Percentiles rank a stretch among this genome's conserved stretches.
phyloP scores from a whole-genome alignment of 257 asterid genomes.

The Fraxinus americana region DNA sequence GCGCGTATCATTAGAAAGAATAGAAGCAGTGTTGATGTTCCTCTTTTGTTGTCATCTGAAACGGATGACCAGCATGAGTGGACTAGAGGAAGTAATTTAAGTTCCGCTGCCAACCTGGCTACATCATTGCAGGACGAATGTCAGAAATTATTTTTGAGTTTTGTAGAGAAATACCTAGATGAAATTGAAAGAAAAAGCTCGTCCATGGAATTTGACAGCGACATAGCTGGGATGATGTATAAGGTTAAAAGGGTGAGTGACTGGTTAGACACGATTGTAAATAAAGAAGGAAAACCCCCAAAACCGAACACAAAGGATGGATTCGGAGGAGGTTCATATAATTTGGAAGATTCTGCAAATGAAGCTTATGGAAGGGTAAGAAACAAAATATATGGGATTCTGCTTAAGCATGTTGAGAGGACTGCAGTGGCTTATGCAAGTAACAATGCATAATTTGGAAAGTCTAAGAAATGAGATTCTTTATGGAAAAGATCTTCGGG shows the following conservation, averaged over 20 bases:
- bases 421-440: constrained; percentile 52
- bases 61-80: constrained; percentile 42
- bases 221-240: constrained; percentile 51
- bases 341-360: constrained; percentile 37
- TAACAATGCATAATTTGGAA: constrained; percentile 5
- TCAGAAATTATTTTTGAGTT: constrained; percentile 48
- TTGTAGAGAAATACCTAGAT: constrained; percentile 57
- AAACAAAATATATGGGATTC: constrained; percentile 60
- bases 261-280: constrained; percentile 50
- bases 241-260: constrained; percentile 69
- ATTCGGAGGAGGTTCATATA: background rate
- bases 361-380: constrained; percentile 57
- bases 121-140: constrained; percentile 50
- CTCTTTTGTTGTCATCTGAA: constrained; percentile 31
- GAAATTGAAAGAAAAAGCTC: constrained; percentile 50
- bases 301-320: constrained; percentile 13
- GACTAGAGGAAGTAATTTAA: constrained; percentile 40
- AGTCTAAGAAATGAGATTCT: background rate
- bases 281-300: constrained; percentile 30
- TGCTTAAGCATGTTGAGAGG: constrained; percentile 67
- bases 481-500: background rate
- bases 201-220: constrained; percentile 31
- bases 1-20: constrained; percentile 25
- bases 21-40: constrained; percentile 28
- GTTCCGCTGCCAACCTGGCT: constrained; percentile 42